Conservation (phyloP, 192 early-diverging fungal genomes). For the Umbelopsis sp. region DNA sequence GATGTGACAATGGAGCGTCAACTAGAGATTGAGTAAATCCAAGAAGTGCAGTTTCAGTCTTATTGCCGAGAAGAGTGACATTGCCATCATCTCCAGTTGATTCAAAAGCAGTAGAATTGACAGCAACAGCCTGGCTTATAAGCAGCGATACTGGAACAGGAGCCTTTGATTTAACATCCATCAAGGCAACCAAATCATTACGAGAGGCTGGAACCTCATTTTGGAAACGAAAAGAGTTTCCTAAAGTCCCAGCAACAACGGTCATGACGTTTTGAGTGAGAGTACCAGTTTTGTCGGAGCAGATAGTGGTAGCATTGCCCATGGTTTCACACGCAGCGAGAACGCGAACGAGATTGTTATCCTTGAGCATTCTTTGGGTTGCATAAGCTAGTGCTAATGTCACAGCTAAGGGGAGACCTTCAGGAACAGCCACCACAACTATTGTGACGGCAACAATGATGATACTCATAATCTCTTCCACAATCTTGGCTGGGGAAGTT, state of each 20-base stretch:
- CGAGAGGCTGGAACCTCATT: conserved; percentile 42
- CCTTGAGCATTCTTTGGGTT: conserved; percentile 93
- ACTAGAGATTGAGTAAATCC: conserved; percentile 71
- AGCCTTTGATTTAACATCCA: conserved; percentile 46
- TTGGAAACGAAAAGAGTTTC: conserved; percentile 64
- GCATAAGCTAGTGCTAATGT: conserved; percentile 91
- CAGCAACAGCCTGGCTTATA: conserved; percentile 71
- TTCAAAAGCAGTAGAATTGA: conserved; percentile 84
- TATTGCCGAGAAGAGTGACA: conserved; percentile 78
- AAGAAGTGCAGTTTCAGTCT: conserved; percentile 94
- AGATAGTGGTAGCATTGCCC: conserved; percentile 97
- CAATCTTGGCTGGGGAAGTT: conserved; percentile 50
- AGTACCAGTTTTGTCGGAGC: conserved; percentile 99
- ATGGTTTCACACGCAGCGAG: conserved; percentile 98
- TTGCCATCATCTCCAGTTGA: conserved; percentile 50
- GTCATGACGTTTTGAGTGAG: conserved; percentile 98
- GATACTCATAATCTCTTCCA: conserved; percentile 72
- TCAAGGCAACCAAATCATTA: conserved; percentile 49
- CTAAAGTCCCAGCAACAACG: conserved; percentile 86
- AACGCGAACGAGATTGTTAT: conserved; percentile 96
- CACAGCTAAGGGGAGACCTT: conserved; percentile 97
- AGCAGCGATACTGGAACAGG: conserved; percentile 46
- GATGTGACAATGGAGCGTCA: conserved; percentile 59
- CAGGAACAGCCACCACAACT: conserved; percentile 97
- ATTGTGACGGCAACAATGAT: conserved; percentile 92